Percentiles rank a stretch among this genome's conserved stretches.
Evolutionary conservation across 73 alveolate species (phyloP).

Genomic region (Paramecium sexaurelia): DNA sequence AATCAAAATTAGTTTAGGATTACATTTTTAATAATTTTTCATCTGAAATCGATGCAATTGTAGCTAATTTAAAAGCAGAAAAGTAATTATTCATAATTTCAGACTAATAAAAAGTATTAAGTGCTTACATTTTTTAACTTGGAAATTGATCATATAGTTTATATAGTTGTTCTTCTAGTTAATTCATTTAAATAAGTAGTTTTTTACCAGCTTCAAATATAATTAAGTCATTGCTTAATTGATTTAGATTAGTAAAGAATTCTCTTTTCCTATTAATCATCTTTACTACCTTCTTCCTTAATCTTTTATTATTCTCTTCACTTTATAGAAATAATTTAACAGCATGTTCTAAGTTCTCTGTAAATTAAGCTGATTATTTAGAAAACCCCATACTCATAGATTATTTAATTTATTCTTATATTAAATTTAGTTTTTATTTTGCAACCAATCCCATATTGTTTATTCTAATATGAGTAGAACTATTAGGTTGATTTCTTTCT

Average conservation of each 20-base stretch:
- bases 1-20: background rate
- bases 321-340: background rate
- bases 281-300: background rate
- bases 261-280: conserved; percentile 17
- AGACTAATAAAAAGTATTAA: conserved; percentile 32
- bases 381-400: conserved; percentile 10
- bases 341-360: conserved; percentile 23
- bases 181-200: background rate
- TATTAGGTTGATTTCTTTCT: background rate
- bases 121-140: conserved; percentile 53
- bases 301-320: background rate
- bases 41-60: conserved; percentile 1
- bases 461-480: background rate
- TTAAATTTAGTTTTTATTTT: background rate
- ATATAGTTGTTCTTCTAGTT: background rate
- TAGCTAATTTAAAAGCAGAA: background rate
- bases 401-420: background rate
- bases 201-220: background rate
- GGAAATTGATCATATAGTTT: conserved; percentile 27
- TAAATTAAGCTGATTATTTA: background rate
- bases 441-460: background rate
- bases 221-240: background rate
- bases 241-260: background rate
- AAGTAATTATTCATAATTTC: conserved; percentile 45
- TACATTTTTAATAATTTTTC: conserved; percentile 49